These are phyloP conservation scores for Laburnicola sp. DNA, from an alignment of 2,329 filamentous ascomycete genomes.

Conservation along the genomic window DNA sequence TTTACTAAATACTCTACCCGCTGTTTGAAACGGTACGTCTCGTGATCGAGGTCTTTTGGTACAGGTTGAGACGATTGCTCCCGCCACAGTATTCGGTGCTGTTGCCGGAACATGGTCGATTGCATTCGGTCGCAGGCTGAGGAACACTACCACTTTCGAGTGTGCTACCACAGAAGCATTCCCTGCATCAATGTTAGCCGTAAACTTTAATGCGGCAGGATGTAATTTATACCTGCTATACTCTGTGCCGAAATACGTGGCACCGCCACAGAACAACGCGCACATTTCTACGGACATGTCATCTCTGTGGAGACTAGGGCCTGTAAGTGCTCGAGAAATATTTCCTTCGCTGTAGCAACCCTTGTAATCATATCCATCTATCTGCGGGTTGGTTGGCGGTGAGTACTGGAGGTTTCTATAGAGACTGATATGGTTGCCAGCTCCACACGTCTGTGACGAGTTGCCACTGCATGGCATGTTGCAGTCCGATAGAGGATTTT, in stretches of 20 bases:
- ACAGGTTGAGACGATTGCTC: constrained; percentile 22
- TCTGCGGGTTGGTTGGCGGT: constrained; percentile 21
- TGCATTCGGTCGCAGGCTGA: constrained; percentile 21
- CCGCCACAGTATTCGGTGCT: constrained; percentile 21
- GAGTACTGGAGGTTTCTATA: constrained; percentile 44
- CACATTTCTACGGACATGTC: constrained; percentile 43
- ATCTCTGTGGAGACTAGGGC: constrained; percentile 37
- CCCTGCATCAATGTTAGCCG: background rate
- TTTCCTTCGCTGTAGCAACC: constrained; percentile 49
- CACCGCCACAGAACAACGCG: constrained; percentile 33
- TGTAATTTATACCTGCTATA: constrained; percentile 17
- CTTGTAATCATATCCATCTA: constrained; percentile 30
- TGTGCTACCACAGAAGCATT: constrained; percentile 45
- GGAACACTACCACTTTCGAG: constrained; percentile 26
- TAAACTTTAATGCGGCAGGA: background rate
- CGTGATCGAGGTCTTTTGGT: constrained; percentile 15
- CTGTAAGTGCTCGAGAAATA: constrained; percentile 32
- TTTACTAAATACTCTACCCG: too few relatives aligned
- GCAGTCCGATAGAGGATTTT: constrained; percentile 22
- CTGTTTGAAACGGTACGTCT: background rate
- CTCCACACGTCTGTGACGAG: constrained; percentile 22
- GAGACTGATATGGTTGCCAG: constrained; percentile 31
- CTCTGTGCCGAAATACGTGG: constrained; percentile 45
- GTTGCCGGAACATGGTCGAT: constrained; percentile 23
- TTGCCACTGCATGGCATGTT: constrained; percentile 28